Evolutionary conservation across 1,284 basidiomycete species (phyloP), one percentile per base, ranked within the genome.

Genomic region (Cryptococcus neoformans): DNA sequence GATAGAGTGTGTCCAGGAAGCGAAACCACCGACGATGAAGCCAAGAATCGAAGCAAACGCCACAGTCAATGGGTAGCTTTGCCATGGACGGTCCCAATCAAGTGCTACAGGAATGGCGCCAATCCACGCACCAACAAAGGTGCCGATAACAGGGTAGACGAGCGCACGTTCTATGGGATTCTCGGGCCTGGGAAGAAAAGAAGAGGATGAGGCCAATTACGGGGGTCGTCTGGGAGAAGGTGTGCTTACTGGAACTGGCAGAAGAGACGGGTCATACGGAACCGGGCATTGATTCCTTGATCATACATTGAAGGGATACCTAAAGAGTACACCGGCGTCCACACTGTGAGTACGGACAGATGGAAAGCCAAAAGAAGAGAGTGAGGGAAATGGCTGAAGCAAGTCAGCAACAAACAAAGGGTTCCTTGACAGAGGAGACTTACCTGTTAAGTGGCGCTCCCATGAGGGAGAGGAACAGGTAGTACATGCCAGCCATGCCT

Each of bases 1-100:
- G 9, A 79, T 77, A 64, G 78, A 85, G 47, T 81, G 72, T 17
- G 79, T 74, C 54, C 88, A 80, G 2, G 85, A 85, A 6, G 64
- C 70, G 54, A 88, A 77, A 11, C 86, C 84, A 4, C 85, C 85
- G 5, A 83, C 40, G 58, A 88, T 81, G 67, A 88, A 87, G 5
- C 90, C 90, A 21, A 81, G 64, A 8, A 90, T 77, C 16, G 86
- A 83, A 36, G 85, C 85, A 64, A 85, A 51, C 4, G 62, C 54
- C n/a, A 51, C 44, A 1, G 61, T 60, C 40, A 86, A 12, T 84
- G 90, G 90, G 84, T 87, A 92, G 10, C 85, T 83, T 86, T 96
- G 93, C 92, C 92, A 96, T 9, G 92, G 90, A 50, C 91, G 82
- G 72, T 93, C 92, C 93, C 93, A 97, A 75, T 97, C 93, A 7